Conservation (phyloP, 2,329 filamentous ascomycete genomes). For the Metarhizium guizhouense region DNA sequence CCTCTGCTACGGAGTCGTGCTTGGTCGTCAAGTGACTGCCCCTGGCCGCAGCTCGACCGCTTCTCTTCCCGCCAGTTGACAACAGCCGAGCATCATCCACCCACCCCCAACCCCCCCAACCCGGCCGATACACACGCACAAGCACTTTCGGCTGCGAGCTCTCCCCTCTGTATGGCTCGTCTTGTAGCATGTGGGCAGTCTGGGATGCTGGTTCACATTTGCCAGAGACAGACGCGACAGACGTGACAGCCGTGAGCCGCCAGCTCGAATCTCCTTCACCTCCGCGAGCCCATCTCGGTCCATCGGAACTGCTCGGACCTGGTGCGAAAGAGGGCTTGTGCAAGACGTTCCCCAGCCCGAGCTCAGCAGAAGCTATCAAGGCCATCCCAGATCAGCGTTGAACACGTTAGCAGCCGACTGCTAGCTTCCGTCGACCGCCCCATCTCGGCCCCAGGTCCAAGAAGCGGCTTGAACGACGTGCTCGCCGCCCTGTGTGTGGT, state of each 20-base stretch:
- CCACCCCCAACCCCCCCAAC: too few relatives aligned
- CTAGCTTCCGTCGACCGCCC: background rate
- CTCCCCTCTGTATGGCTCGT: too few relatives aligned
- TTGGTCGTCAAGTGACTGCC: too few relatives aligned
- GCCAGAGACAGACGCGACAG: too few relatives aligned
- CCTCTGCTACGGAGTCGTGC: background rate
- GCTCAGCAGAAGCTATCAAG: background rate
- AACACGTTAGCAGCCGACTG: background rate
- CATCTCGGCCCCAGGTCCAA: background rate
- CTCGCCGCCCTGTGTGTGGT: background rate
- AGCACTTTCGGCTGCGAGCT: too few relatives aligned
- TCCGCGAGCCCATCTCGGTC: background rate
- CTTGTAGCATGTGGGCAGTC: too few relatives aligned
- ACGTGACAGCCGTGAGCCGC: background rate
- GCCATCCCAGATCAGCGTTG: background rate
- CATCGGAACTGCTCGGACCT: constrained; percentile 1
- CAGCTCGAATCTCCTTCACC: background rate
- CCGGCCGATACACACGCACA: too few relatives aligned
- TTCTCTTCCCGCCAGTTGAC: too few relatives aligned
- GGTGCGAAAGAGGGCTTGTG: background rate
- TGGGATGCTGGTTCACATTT: background rate
- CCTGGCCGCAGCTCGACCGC: background rate
- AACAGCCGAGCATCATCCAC: too few relatives aligned
- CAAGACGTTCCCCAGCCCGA: background rate
- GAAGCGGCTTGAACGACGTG: background rate